Percentiles rank a stretch among this genome's conserved stretches.
Evolutionary conservation across 257 asterid genomes (phyloP).

Genomic region (Cruciata laevipes): DNA sequence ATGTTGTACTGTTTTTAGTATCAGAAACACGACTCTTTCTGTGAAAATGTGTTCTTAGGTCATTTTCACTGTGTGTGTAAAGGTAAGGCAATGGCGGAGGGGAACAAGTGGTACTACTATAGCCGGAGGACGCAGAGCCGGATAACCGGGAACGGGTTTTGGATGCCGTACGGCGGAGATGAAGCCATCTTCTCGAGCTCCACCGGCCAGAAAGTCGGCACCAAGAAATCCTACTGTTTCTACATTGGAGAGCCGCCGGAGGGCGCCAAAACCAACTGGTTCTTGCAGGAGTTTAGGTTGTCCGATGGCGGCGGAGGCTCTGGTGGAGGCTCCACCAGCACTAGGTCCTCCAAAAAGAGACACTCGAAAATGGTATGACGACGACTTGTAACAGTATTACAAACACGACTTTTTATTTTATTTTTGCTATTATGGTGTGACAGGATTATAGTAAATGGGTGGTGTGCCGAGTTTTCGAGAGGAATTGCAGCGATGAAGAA

Average conservation of each 20-base stretch:
- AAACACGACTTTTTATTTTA: not conserved
- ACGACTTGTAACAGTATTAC: not conserved
- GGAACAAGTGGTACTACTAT: slow-evolving; percentile 83
- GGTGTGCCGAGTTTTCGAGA: slow-evolving; percentile 73
- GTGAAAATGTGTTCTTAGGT: not conserved
- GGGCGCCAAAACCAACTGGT: slow-evolving; percentile 67
- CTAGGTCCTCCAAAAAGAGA: slow-evolving; percentile 47
- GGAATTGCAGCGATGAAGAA: slow-evolving; percentile 30
- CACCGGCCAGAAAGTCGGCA: slow-evolving; percentile 45
- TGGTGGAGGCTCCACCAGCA: slow-evolving; percentile 24
- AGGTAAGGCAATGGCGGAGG: slow-evolving; percentile 97
- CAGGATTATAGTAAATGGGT: slow-evolving; percentile 91
- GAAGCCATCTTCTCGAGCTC: slow-evolving; percentile 52
- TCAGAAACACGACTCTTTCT: not conserved
- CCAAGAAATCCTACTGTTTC: slow-evolving; percentile 56
- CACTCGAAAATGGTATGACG: slow-evolving; percentile 40
- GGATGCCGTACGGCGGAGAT: slow-evolving; percentile 65
- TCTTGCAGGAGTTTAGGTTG: slow-evolving; percentile 75
- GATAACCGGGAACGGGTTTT: slow-evolving; percentile 60
- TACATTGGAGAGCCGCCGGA: slow-evolving; percentile 58
- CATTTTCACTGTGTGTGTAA: not conserved
- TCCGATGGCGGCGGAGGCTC: slow-evolving; percentile 22
- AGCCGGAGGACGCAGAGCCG: slow-evolving; percentile 77
- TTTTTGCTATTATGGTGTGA: slow-evolving; percentile 3
- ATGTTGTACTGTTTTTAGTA: not conserved